These are phyloP conservation scores for Amauroascus verrucosus DNA, from an alignment of 2,329 filamentous ascomycete species.

Conservation along the genomic window DNA sequence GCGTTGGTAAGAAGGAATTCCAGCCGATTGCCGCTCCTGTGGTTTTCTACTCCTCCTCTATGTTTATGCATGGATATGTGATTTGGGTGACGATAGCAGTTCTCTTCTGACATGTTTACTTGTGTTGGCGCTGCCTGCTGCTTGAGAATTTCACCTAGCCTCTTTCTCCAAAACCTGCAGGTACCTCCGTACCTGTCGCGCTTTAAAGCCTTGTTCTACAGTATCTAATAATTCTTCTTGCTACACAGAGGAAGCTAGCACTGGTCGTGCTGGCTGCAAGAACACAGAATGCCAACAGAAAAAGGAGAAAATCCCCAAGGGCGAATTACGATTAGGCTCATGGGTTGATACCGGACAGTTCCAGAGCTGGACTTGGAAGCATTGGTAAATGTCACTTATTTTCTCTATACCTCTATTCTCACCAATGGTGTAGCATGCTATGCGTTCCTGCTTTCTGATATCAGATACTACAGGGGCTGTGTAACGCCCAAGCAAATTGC, in stretches of 20 bases:
- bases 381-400: conserved; percentile 55
- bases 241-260: conserved; percentile 55
- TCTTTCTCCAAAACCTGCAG: background rate
- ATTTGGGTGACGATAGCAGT: too few relatives aligned
- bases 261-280: conserved; percentile 63
- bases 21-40: background rate
- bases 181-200: background rate
- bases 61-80: background rate
- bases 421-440: background rate
- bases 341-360: conserved; percentile 55
- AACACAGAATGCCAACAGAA: conserved; percentile 62
- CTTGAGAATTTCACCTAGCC: background rate
- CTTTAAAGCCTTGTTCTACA: background rate
- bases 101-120: background rate
- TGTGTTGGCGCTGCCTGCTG: background rate
- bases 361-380: conserved; percentile 65
- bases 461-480: conserved; percentile 58
- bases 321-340: conserved; percentile 64
- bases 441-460: conserved; percentile 3
- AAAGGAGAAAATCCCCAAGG: conserved; percentile 63
- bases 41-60: background rate
- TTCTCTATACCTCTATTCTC: background rate
- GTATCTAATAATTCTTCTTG: conserved; percentile 3
- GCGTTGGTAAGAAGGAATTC: conserved; percentile 14
- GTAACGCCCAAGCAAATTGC: conserved; percentile 64